A percentile compares a stretch with the other conserved stretches of the same genome.
phyloP scores from a whole-genome alignment of 2,329 filamentous ascomycete genomes.

The Dothideomycetes sp. region DNA sequence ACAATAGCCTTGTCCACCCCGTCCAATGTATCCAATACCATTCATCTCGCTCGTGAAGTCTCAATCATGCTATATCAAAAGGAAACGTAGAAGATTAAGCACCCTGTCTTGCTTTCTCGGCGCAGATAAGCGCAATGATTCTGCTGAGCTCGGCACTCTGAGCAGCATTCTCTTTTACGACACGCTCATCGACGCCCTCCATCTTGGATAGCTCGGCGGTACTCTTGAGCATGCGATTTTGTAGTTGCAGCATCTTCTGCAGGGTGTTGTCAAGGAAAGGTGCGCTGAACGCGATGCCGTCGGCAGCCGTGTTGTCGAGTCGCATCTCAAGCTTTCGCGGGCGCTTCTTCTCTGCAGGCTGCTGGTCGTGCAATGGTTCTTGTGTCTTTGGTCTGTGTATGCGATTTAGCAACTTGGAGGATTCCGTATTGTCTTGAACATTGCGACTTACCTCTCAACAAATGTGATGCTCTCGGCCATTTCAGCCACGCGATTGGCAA shows the following conservation, averaged over 20 bases:
- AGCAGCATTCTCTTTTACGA: slow-evolving; percentile 38
- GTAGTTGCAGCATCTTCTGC: slow-evolving; percentile 37
- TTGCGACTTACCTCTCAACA: slow-evolving; percentile 28
- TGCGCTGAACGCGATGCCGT: slow-evolving; percentile 37
- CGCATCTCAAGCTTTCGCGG: slow-evolving; percentile 41
- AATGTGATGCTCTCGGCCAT: slow-evolving; percentile 44
- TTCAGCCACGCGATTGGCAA: slow-evolving; percentile 40
- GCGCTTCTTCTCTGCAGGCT: slow-evolving; percentile 25
- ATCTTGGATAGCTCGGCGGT: slow-evolving; percentile 34
- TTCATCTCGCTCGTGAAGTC: background rate
- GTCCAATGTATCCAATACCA: too few species aligned
- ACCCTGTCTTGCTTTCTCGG: slow-evolving; percentile 41
- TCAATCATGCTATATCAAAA: too few species aligned
- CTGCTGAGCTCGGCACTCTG: slow-evolving; percentile 37
- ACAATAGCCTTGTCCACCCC: too few species aligned
- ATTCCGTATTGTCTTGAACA: slow-evolving; percentile 2
- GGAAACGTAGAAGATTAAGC: slow-evolving; percentile 18
- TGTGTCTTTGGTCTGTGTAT: slow-evolving; percentile 16
- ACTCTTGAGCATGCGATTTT: slow-evolving; percentile 39
- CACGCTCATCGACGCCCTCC: slow-evolving; percentile 33
- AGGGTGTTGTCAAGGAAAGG: slow-evolving; percentile 43
- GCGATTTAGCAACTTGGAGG: background rate
- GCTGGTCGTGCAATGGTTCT: slow-evolving; percentile 15
- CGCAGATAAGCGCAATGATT: slow-evolving; percentile 41
- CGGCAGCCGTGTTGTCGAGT: slow-evolving; percentile 23